phyloP scores from a whole-genome alignment of 73 alveolate species.

The Halteria grandinella region DNA sequence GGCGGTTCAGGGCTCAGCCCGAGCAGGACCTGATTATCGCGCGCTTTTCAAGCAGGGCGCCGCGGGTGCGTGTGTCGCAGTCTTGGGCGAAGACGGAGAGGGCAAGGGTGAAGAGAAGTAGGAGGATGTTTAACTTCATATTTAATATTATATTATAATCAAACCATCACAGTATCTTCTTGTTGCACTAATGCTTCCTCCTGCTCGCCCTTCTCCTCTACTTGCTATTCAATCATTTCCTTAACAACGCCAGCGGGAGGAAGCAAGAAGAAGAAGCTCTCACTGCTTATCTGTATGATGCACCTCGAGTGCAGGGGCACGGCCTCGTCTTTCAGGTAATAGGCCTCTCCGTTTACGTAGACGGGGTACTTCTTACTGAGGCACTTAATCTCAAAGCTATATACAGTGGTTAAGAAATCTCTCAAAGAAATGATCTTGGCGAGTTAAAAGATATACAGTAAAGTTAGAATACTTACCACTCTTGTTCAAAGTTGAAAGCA shows the following conservation, averaged over 20 bases:
- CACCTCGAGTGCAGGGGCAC: conserved; percentile 26
- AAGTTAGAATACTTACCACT: conserved; percentile 1
- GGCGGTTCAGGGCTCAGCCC: conserved; percentile 48
- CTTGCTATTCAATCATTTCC: too few relatives aligned
- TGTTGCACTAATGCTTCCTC: not conserved
- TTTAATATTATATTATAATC: not conserved
- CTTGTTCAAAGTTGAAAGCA: conserved; percentile 70
- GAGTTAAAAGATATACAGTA: not conserved
- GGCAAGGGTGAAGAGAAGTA: not conserved
- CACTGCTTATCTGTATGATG: conserved; percentile 59
- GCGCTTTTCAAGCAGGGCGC: not conserved
- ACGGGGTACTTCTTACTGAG: conserved; percentile 75
- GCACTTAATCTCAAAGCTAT: conserved; percentile 82
- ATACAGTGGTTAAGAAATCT: not conserved
- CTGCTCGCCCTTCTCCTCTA: too few relatives aligned
- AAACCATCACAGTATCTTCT: not conserved
- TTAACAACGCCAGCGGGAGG: too few relatives aligned
- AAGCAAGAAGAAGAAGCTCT: conserved; percentile 59
- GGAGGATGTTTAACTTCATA: not conserved
- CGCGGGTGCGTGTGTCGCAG: not conserved
- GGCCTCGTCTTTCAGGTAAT: conserved; percentile 71
- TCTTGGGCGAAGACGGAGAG: not conserved
- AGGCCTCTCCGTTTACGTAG: conserved; percentile 76
- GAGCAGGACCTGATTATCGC: conserved; percentile 29
- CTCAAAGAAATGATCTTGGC: too few relatives aligned